These are phyloP conservation scores for Russula abietina DNA, from an alignment of 768 basidiomycete genomes.

Conservation along the genomic window DNA sequence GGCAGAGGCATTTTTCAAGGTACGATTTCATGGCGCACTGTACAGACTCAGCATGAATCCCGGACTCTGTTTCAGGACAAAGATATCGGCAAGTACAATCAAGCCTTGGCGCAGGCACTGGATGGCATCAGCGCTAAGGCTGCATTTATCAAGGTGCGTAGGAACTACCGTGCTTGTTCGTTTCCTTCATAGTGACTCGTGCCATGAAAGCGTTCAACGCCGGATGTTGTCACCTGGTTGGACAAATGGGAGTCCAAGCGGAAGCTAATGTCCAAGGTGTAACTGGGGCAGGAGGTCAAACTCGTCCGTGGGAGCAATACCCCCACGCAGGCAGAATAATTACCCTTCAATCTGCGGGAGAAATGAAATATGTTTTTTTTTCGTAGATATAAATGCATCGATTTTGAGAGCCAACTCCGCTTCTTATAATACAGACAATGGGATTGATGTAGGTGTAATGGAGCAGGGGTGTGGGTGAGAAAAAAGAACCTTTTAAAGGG, in stretches of 20 bases:
- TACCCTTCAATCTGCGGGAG: not conserved
- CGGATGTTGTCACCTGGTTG: constrained; percentile 19
- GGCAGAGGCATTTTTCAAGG: constrained; percentile 23
- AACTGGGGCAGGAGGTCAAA: not conserved
- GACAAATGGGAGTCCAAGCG: constrained; percentile 16
- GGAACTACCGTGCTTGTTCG: not conserved
- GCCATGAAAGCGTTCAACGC: constrained; percentile 18
- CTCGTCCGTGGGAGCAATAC: not conserved
- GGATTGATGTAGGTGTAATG: constrained; percentile 14
- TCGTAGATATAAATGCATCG: constrained; percentile 2
- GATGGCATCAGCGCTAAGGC: constrained; percentile 21
- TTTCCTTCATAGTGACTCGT: not conserved
- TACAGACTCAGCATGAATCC: not conserved
- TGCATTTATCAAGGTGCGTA: constrained; percentile 18
- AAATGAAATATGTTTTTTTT: not conserved
- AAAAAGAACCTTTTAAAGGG: not conserved
- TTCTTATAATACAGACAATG: constrained; percentile 17
- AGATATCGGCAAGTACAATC: constrained; percentile 21
- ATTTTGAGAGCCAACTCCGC: constrained; percentile 10
- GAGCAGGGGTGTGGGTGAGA: not conserved
- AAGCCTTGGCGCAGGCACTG: constrained; percentile 20
- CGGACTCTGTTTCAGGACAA: constrained; percentile 9
- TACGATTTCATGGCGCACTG: not conserved
- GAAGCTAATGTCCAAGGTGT: not conserved
- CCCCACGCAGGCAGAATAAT: not conserved